Base-by-base conservation (phyloP, 208 protist genomes). In the Trypanosoma theileri region DNA sequence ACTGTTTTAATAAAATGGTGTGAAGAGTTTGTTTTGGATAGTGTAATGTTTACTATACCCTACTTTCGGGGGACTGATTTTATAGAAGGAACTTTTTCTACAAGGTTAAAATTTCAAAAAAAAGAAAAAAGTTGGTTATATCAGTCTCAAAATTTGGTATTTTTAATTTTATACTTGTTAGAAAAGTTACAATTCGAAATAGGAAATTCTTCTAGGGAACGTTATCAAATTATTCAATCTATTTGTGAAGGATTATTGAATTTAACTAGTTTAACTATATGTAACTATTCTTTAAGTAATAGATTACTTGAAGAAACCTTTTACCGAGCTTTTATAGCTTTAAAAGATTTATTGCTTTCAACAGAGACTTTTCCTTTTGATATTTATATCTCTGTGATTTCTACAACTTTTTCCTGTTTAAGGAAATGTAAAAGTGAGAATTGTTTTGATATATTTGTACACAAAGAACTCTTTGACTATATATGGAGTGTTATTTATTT, bases 401-500 rank as follows among this genome's bases (percentile, higher is more conserved):
- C 3, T 13, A 16, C 69, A 50, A n/a, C 69, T 28, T n/a, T 31
- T 44, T 41, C 52, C 48, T 69, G 59, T 26, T 24, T 56, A n/a
- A 45, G 60, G 11, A 26, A 12, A 22, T 69, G 28, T 55, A 52
- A 51, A 17, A 22, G 0, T 19, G 0, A 6, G 12, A 22, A 19
- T 52, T 53, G 4, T 14, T 70, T 75, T 60, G 21, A 70, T 56
- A 61, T 69, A 45, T 61, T 54, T 69, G 45, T 24, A 42, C 69
- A 75, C 16, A 69, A 69, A 41, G n/a, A 31, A 7, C 16, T 62
- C 10, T 75, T 75, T 51, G 57, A 60, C 28, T 24, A 42, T 46
- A 59, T 51, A 24, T 75, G 69, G 62, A 75, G 63, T 59, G 21
- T 75, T 70, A 31, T 75, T 51, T 26, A 75, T 75, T 12, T 63